phyloP scores from a whole-genome alignment of 805 yeast genomes.

The Candida hungchunana region DNA sequence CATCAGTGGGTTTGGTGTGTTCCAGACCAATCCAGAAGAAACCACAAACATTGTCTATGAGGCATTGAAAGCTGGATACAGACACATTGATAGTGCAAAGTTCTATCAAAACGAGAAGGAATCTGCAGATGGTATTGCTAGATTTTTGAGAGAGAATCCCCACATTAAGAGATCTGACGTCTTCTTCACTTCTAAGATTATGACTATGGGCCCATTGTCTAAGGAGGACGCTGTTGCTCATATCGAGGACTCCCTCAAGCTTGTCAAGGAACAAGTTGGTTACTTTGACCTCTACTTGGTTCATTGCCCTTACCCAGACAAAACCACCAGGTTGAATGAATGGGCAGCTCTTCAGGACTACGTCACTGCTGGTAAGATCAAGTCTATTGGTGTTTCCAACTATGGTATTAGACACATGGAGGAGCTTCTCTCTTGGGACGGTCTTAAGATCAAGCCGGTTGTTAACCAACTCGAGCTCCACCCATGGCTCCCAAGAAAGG shows the following conservation, averaged over 20 bases:
- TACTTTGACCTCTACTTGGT: slow-evolving; percentile 70
- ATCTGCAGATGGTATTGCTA: too few species aligned
- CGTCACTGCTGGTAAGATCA: slow-evolving; percentile 51
- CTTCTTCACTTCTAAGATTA: too few species aligned
- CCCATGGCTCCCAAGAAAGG: slow-evolving; percentile 20
- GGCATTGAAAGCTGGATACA: too few species aligned
- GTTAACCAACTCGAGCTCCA: slow-evolving; percentile 55
- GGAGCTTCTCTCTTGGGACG: slow-evolving; percentile 55
- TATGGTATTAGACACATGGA: slow-evolving; percentile 58
- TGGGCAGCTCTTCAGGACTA: slow-evolving; percentile 75
- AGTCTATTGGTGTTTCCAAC: slow-evolving; percentile 79
- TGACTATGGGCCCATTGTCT: too few species aligned
- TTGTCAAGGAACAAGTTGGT: slow-evolving; percentile 41
- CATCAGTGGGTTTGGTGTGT: too few species aligned
- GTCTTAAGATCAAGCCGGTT: slow-evolving; percentile 52
- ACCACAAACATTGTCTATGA: too few species aligned
- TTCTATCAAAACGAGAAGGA: too few species aligned
- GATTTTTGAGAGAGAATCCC: too few species aligned
- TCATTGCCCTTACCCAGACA: slow-evolving; percentile 55
- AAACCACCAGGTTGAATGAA: slow-evolving; percentile 48
- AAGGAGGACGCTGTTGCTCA: slow-evolving; percentile 21
- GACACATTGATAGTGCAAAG: too few species aligned
- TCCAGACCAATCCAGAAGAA: too few species aligned
- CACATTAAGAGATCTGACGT: too few species aligned
- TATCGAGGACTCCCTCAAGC: slow-evolving; percentile 47